Percentiles rank a stretch among this genome's conserved stretches.
Evolutionary conservation across 345 rosid species (phyloP).

Genomic region (Rhodamnia argentea): DNA sequence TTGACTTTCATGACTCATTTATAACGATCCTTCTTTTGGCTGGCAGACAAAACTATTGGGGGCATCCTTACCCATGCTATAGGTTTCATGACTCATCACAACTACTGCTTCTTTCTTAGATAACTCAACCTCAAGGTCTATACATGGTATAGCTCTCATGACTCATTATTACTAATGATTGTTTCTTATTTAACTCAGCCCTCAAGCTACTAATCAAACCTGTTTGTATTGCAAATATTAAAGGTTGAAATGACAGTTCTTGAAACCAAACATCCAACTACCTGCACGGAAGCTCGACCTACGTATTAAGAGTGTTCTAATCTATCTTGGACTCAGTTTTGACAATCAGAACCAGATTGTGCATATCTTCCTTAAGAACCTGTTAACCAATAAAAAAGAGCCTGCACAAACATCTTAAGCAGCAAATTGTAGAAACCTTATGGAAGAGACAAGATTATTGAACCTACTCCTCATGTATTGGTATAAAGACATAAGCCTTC

Average conservation of each 20-base stretch:
- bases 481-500: constrained; percentile 80
- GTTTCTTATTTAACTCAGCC: background rate
- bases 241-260: background rate
- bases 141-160: background rate
- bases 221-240: background rate
- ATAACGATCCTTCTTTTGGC: background rate
- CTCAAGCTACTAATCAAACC: background rate
- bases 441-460: background rate
- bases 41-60: background rate
- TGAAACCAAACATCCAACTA: background rate
- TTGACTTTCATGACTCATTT: background rate
- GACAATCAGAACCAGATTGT: background rate
- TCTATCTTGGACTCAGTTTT: background rate
- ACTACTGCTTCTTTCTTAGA: background rate
- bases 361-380: background rate
- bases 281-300: background rate
- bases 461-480: constrained; percentile 88
- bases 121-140: background rate
- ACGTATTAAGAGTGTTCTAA: background rate
- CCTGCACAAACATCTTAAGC: background rate
- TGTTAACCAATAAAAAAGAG: background rate
- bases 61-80: background rate
- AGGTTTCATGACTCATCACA: background rate
- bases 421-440: background rate
- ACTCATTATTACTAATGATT: background rate